Base-by-base conservation (phyloP, 2,329 filamentous ascomycete species). In the Zalaria obscura region DNA sequence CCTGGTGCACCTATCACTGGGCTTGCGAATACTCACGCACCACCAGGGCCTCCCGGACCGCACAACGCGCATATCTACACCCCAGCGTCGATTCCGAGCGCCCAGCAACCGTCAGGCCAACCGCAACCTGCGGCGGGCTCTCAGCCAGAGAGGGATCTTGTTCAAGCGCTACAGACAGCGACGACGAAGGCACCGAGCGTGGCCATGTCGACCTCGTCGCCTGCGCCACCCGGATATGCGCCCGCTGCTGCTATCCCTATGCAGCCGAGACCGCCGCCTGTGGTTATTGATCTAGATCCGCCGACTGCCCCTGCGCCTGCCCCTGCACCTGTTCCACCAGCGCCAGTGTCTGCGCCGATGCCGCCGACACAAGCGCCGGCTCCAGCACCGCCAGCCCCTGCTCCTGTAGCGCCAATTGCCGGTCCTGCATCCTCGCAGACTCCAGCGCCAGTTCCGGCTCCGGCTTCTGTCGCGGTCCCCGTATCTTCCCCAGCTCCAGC, bases 121-220 rank as follows among this genome's bases (percentile, higher is more conserved):
- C 18, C 18, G 18, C 18, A 18, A 18, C 18, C 18, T 25, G 11
- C 36, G 11, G 7, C 36, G 26, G 36, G 36, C 10, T n/a, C 37
- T 10, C 26, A 7, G 8, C 25, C 27, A 3, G 36, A 36, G 26
- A 40, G 27, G 37, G 35, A 27, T 18, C 36, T 43, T 10, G 41
- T 36, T 4, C 36, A 43, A 40, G 41, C 41, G 25, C 37, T 43
- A 25, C 38, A 43, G 38, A 40, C 37, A 8, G 41, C 37, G 8
- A 43, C 39, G 41, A n/a, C 37, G 33, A 3, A 4, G 11, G 8
- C 40, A 35, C 6, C 40, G 35, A 31, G 40, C 35, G 10, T 35
- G 38, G 4, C 25, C 27, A 39, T 34, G 27, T 3, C 34, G 37
- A 36, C 41, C 37, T 33, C n/a, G 27, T 34, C 37, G 5, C 10